A percentile compares a stretch with the other conserved stretches of the same genome.
Conservation (phyloP, 352 stramenopile species). For the Pythium monospermum region DNA sequence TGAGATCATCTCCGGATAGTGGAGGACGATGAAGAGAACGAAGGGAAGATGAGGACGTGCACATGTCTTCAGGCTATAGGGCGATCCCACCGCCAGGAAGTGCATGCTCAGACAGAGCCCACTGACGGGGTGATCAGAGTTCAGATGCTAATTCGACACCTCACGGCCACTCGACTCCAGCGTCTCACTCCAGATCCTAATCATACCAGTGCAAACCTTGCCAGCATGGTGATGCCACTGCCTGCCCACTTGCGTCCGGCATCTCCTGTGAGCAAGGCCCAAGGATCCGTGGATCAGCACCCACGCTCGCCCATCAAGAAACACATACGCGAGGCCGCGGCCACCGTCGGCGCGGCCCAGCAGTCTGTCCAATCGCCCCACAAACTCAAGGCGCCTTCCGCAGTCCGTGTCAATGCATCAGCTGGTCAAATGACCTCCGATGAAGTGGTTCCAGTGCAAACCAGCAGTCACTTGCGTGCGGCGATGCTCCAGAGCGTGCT, state of each 20-base stretch:
- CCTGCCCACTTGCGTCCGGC: slow-evolving; percentile 12
- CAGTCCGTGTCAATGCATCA: not conserved
- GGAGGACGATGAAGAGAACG: too few relatives aligned
- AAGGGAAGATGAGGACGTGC: too few relatives aligned
- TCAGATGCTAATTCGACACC: slow-evolving; percentile 19
- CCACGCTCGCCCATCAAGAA: slow-evolving; percentile 57
- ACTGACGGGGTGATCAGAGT: too few relatives aligned
- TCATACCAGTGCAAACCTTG: too few relatives aligned
- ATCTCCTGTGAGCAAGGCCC: not conserved
- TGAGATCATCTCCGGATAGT: too few relatives aligned
- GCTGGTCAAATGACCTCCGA: not conserved
- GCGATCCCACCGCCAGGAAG: too few relatives aligned
- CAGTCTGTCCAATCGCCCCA: slow-evolving; percentile 9
- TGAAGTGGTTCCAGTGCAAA: not conserved
- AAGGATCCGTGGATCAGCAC: not conserved
- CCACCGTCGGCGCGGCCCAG: not conserved
- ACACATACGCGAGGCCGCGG: slow-evolving; percentile 27
- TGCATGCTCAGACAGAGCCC: too few relatives aligned
- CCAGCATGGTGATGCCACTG: slow-evolving; percentile 24
- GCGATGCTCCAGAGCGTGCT: slow-evolving; percentile 56
- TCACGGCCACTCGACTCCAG: slow-evolving; percentile 5
- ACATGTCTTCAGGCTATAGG: too few relatives aligned
- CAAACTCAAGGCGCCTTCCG: slow-evolving; percentile 16
- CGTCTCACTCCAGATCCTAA: too few relatives aligned
- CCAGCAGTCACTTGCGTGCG: slow-evolving; percentile 10